Base-by-base conservation (phyloP, 1,284 basidiomycete genomes). In the Rhodotorula mucilaginosa region DNA sequence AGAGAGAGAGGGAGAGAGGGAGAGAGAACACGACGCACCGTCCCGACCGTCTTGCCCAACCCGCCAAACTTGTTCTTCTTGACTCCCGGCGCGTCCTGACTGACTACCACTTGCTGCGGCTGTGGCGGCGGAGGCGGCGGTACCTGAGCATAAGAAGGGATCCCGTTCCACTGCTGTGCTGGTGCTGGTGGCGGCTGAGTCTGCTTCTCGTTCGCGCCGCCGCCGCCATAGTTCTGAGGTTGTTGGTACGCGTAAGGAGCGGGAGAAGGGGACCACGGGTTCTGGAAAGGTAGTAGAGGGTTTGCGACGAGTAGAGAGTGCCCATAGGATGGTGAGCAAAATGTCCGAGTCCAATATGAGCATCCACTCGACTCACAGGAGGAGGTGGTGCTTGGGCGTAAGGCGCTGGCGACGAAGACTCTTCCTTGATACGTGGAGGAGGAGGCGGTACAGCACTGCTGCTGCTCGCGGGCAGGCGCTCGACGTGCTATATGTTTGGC, bases 211-310 rank as follows among this genome's bases (percentile, higher is more conserved):
- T 65, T 39, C 7, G 58, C 49, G 31, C 23, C 16, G 16, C 29
- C 47, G 3, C 26, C 13, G 31, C 63, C 58, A 56, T 71, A 71
- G 58, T 26, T 7, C 18, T 74, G 72, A 13, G 69, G 61, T 49
- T 71, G 69, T 31, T 66, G 48, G 61, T 74, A 71, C n/a, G 72
- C 67, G 67, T 67, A 69, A 21, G 52, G 29, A 12, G 34, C 26
- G 26, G 51, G 51, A 21, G 57, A 58, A 21, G 44, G 31, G 12
- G 64, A 31, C 23, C 56, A 18, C 56, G 47, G 26, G 23, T 23
- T 8, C 34, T 60, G 16, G 13, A 39, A 39, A 8, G 52, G 62
- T 21, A 5, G n/a, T n/a, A n/a, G 23, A 12, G 12, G 3, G 63
- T 5, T 13, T 19, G 34, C 34, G 34, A 34, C 34, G n/a, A 44